Percentiles rank a stretch among this genome's conserved stretches.
phyloP scores from a whole-genome alignment of 257 asterid species.

The Paraleonurus japonicus region DNA sequence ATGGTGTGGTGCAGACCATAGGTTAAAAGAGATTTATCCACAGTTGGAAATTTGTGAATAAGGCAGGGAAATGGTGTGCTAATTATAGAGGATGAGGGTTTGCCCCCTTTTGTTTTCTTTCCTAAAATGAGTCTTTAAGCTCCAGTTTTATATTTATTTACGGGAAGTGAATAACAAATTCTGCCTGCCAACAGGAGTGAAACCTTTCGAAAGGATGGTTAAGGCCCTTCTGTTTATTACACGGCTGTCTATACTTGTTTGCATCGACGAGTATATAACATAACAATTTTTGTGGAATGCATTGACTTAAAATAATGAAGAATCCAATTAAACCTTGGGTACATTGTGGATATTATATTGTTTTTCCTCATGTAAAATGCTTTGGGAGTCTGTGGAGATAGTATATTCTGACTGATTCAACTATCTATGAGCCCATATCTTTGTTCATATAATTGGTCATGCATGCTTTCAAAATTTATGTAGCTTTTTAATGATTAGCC shows the following conservation, averaged over 20 bases:
- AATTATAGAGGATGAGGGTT: not conserved
- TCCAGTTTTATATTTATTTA: conserved; percentile 11
- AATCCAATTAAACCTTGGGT: not conserved
- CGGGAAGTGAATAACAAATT: conserved; percentile 4
- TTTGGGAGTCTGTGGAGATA: conserved; percentile 48
- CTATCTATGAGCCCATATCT: conserved; percentile 29
- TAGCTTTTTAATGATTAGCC: conserved; percentile 13
- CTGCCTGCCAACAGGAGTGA: conserved; percentile 16
- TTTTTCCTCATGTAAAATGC: conserved; percentile 21
- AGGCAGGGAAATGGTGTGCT: not conserved
- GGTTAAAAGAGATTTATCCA: not conserved
- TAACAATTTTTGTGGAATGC: not conserved
- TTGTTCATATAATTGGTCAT: conserved; percentile 17
- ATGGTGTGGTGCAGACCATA: not conserved
- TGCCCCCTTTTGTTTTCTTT: not conserved
- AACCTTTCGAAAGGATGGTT: not conserved
- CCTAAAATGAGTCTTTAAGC: not conserved
- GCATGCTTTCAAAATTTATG: conserved; percentile 23
- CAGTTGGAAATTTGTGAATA: not conserved
- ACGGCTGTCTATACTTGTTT: too few relatives aligned
- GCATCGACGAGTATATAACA: not conserved
- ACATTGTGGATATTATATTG: conserved; percentile 8
- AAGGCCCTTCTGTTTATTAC: not conserved
- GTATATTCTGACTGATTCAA: conserved; percentile 32
- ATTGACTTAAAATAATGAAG: not conserved